Evolutionary conservation across 495 filamentous ascomycete genomes (phyloP).

Genomic region (Lichina pygmaea): DNA sequence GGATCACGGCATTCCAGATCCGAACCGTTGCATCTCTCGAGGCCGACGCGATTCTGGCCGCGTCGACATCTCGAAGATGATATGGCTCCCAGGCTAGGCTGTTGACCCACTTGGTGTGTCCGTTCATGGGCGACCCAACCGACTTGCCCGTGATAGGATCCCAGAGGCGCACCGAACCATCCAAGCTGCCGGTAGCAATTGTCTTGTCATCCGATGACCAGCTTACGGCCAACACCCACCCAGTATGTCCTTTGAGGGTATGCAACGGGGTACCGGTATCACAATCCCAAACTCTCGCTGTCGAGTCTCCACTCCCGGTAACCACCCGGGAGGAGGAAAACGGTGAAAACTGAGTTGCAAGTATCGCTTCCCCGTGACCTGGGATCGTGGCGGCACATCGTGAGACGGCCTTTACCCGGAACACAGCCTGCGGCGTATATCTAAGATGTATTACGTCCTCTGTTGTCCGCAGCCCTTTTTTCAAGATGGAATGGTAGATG

Average conservation of each 20-base stretch:
- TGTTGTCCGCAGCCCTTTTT: conserved; percentile 34
- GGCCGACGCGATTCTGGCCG: conserved; percentile 60
- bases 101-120: conserved; percentile 78
- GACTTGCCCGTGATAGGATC: conserved; percentile 59
- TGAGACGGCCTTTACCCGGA: conserved; percentile 77
- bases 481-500: conserved; percentile 43
- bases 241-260: conserved; percentile 78
- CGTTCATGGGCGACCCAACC: conserved; percentile 52
- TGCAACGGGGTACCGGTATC: conserved; percentile 76
- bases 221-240: conserved; percentile 70
- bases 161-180: conserved; percentile 78
- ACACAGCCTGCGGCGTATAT: conserved; percentile 79
- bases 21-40: conserved; percentile 79
- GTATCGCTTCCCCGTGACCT: conserved; percentile 80
- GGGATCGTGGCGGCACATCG: conserved; percentile 69
- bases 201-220: conserved; percentile 64
- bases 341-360: conserved; percentile 73
- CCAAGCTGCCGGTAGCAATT: conserved; percentile 83
- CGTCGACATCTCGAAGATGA: conserved; percentile 47
- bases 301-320: conserved; percentile 74
- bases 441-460: conserved; percentile 53
- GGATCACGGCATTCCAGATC: conserved; percentile 62
- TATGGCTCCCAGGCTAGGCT: conserved; percentile 85
- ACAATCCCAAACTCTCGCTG: conserved; percentile 85
- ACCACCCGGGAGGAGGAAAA: conserved; percentile 54